phyloP scores from a whole-genome alignment of 306 rosid genomes.

The Morella rubra region DNA sequence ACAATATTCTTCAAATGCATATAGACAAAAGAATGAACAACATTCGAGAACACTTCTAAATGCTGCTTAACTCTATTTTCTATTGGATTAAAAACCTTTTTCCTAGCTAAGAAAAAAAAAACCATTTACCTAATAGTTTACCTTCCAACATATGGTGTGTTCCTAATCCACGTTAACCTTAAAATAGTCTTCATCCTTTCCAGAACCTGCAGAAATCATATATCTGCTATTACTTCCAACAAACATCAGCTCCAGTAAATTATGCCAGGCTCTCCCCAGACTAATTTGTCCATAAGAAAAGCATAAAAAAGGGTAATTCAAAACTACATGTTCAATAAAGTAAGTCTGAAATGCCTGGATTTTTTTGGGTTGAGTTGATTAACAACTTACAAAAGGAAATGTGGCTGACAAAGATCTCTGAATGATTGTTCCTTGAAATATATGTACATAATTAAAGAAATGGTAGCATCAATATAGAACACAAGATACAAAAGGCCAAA shows the following conservation, averaged over 20 bases:
- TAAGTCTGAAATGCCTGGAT: neutral
- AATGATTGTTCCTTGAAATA: neutral
- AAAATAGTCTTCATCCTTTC: slow-evolving; percentile 53
- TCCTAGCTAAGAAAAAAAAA: neutral
- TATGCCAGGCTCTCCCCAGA: neutral
- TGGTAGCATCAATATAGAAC: neutral
- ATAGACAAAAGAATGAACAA: slow-evolving; percentile 4
- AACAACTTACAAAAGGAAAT: neutral
- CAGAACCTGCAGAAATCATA: slow-evolving; percentile 55
- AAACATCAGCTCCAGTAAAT: neutral
- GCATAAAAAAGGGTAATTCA: neutral
- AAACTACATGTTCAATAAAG: neutral
- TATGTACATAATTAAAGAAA: neutral
- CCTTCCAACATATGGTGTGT: slow-evolving; percentile 75
- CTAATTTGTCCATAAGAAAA: neutral
- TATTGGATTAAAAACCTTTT: neutral
- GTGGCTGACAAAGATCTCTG: neutral
- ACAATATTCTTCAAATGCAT: neutral
- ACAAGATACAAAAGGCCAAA: neutral
- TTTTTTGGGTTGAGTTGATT: neutral
- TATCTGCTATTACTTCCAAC: neutral
- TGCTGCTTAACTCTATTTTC: slow-evolving; percentile 17
- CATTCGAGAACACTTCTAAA: slow-evolving; percentile 13
- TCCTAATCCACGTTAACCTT: slow-evolving; percentile 85
- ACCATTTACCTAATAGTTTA: slow-evolving; percentile 26